Conservation (phyloP, 768 basidiomycete species). For the Boletus rubescentipes region DNA sequence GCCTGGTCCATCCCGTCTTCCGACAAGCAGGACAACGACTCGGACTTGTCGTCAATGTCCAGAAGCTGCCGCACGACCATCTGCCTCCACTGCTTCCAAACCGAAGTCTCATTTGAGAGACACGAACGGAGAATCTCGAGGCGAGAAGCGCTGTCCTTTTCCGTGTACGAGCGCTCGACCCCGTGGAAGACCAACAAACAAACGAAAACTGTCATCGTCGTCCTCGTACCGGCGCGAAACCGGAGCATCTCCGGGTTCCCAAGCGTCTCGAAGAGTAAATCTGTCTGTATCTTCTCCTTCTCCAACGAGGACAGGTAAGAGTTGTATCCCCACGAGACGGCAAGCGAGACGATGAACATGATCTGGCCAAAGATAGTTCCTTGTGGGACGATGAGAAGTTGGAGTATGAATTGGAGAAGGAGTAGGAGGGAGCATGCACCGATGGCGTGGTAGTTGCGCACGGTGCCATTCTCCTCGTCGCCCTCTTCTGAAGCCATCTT, state of each 20-base stretch:
- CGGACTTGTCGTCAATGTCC: background rate
- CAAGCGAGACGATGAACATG: constrained; percentile 32
- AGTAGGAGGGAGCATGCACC: constrained; percentile 28
- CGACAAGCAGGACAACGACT: background rate
- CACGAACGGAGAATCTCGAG: constrained; percentile 14
- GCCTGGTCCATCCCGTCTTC: background rate
- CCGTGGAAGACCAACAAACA: constrained; percentile 20
- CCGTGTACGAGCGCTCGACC: background rate
- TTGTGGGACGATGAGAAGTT: constrained; percentile 34
- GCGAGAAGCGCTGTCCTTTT: background rate
- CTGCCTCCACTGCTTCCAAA: constrained; percentile 20
- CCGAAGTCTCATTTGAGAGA: constrained; percentile 19
- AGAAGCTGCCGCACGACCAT: constrained; percentile 20
- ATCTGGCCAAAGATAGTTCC: constrained; percentile 33
- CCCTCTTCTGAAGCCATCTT: background rate
- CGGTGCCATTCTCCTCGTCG: background rate
- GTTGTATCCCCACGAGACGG: constrained; percentile 34
- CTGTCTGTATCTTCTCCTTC: constrained; percentile 22
- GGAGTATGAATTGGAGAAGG: constrained; percentile 29
- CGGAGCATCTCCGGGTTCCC: constrained; percentile 1
- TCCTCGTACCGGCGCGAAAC: constrained; percentile 17
- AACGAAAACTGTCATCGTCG: constrained; percentile 21
- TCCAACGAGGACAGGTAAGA: constrained; percentile 36
- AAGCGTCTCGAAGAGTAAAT: constrained; percentile 13
- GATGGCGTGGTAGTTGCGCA: constrained; percentile 6